phyloP scores from a whole-genome alignment of 108 stramenopile species.

The Nitzschia putrida region DNA sequence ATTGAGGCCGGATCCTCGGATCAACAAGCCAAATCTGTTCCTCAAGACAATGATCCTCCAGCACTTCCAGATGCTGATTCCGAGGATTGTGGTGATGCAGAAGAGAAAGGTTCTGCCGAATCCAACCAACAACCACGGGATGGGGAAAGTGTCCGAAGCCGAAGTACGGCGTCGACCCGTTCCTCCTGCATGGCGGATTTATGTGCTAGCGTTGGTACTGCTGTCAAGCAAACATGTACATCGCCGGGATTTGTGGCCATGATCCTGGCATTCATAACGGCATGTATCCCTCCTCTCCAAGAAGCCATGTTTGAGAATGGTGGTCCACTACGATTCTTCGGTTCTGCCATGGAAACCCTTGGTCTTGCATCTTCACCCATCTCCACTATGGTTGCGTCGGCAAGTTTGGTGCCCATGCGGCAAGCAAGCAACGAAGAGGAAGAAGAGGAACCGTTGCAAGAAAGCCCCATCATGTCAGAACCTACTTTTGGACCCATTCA shows the following conservation, averaged over 20 bases:
- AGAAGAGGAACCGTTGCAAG: conserved; percentile 2
- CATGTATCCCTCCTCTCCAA: conserved; percentile 66
- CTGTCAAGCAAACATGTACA: conserved; percentile 51
- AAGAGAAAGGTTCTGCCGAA: not conserved
- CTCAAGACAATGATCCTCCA: not conserved
- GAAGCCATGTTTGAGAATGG: conserved; percentile 61
- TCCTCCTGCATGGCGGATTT: not conserved
- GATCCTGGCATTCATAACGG: conserved; percentile 66
- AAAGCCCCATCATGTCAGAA: conserved; percentile 28
- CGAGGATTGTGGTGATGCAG: not conserved
- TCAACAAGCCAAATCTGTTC: not conserved
- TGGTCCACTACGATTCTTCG: conserved; percentile 62
- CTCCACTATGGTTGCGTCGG: conserved; percentile 66
- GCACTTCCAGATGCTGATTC: not conserved
- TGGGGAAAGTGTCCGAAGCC: not conserved
- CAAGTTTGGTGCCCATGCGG: conserved; percentile 50
- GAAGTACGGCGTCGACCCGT: not conserved
- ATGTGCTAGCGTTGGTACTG: conserved; percentile 23
- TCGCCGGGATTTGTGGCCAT: conserved; percentile 67
- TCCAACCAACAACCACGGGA: not conserved
- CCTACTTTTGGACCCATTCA: conserved; percentile 26
- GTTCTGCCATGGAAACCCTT: conserved; percentile 67
- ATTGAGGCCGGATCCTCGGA: not conserved
- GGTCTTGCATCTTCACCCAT: conserved; percentile 51
- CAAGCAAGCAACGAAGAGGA: conserved; percentile 3